Conservation (phyloP, 257 asterid species). For the Solanum dulcamara region DNA sequence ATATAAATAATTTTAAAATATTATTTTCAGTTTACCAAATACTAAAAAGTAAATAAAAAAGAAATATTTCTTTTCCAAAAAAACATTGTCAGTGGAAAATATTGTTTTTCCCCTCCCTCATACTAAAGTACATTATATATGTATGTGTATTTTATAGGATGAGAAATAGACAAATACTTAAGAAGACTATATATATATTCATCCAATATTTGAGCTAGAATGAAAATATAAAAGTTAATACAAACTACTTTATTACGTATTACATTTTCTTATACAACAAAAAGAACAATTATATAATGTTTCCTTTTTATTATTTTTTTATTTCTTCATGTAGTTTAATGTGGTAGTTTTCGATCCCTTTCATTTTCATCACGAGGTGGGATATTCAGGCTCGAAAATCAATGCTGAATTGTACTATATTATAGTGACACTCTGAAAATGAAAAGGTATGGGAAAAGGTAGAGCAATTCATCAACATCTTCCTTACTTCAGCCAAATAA, state of each 20-base stretch:
- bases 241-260: background rate
- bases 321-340: background rate
- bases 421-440: background rate
- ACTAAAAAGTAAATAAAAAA: background rate
- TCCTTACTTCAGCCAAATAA: background rate
- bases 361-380: slow-evolving; percentile 4
- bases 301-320: background rate
- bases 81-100: background rate
- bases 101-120: too few relatives aligned
- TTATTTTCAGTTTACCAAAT: background rate
- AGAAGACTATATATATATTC: background rate
- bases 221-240: background rate
- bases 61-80: background rate
- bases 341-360: background rate
- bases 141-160: background rate
- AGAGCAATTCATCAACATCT: background rate
- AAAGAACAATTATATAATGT: background rate
- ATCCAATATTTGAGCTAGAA: background rate
- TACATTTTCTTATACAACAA: background rate
- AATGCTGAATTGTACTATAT: background rate
- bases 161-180: background rate
- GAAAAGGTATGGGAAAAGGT: background rate
- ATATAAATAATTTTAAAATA: background rate
- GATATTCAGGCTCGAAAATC: background rate
- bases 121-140: background rate